Evolutionary conservation across 148 eudicot genomes (phyloP).

Genomic region (Pharnaceum exiguum): DNA sequence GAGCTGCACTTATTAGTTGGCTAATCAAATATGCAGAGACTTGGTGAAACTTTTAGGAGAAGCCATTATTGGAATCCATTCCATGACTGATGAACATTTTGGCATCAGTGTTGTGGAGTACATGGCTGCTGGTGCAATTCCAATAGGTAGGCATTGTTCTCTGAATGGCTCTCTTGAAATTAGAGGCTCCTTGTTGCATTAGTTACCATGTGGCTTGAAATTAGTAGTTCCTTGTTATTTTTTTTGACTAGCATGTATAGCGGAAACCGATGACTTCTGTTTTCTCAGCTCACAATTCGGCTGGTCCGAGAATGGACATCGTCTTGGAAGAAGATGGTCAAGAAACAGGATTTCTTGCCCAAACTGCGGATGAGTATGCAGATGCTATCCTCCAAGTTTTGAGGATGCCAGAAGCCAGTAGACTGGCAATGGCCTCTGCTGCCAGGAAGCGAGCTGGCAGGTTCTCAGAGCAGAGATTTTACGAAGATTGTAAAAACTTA

Average conservation of each 20-base stretch:
- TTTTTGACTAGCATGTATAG: not conserved
- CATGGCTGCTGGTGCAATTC: conserved; percentile 97
- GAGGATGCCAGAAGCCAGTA: conserved; percentile 51
- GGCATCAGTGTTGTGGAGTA: conserved; percentile 94
- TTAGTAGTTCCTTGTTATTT: too few relatives aligned
- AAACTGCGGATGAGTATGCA: conserved; percentile 62
- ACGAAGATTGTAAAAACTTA: conserved; percentile 66
- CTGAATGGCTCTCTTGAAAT: not conserved
- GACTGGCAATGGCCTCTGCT: conserved; percentile 73
- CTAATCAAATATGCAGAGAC: conserved; percentile 45
- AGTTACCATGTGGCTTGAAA: too few relatives aligned
- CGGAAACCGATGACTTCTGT: not conserved
- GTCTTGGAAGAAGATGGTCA: conserved; percentile 79
- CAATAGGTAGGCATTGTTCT: conserved; percentile 55
- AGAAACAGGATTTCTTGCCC: conserved; percentile 72
- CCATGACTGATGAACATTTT: conserved; percentile 95
- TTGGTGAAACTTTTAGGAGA: conserved; percentile 84
- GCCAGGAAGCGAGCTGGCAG: conserved; percentile 77
- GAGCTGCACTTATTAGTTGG: not conserved
- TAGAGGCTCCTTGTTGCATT: not conserved
- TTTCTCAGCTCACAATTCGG: conserved; percentile 87
- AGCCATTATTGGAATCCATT: conserved; percentile 80
- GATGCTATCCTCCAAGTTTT: conserved; percentile 59
- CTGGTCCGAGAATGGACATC: conserved; percentile 97
- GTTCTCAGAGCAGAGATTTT: conserved; percentile 80